These are phyloP conservation scores for Metschnikowia henanensis DNA, from an alignment of 805 yeast species.

Conservation along the genomic window DNA sequence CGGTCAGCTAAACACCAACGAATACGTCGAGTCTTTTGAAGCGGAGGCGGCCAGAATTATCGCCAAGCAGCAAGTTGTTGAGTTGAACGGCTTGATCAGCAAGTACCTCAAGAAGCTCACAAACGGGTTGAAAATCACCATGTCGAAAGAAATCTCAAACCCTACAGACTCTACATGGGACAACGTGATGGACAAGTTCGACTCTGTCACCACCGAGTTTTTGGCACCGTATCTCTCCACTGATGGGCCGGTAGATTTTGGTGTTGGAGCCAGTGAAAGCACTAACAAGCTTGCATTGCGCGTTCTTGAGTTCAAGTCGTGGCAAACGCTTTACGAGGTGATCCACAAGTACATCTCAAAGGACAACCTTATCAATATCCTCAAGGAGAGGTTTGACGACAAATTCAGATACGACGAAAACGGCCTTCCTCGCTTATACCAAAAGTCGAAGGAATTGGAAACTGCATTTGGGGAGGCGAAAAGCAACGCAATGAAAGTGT, in stretches of 20 bases:
- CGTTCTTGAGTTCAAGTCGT: constrained; percentile 54
- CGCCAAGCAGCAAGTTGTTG: constrained; percentile 33
- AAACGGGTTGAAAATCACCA: constrained; percentile 48
- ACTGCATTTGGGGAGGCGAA: constrained; percentile 59
- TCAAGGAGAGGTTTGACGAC: constrained; percentile 82
- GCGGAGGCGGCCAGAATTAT: constrained; percentile 28
- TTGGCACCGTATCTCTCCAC: constrained; percentile 12
- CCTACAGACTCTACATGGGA: constrained; percentile 43
- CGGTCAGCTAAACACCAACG: constrained; percentile 28
- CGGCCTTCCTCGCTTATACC: constrained; percentile 83
- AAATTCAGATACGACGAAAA: constrained; percentile 78
- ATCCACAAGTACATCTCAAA: constrained; percentile 63
- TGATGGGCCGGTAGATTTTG: constrained; percentile 52
- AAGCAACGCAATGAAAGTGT: constrained; percentile 50
- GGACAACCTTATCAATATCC: constrained; percentile 61
- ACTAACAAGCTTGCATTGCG: constrained; percentile 41
- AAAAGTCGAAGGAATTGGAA: constrained; percentile 71
- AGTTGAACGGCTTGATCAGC: constrained; percentile 31
- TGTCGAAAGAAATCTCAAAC: constrained; percentile 46
- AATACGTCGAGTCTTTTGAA: constrained; percentile 17
- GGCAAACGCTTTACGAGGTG: constrained; percentile 62
- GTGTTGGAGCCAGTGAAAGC: constrained; percentile 54
- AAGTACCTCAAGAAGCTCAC: constrained; percentile 49
- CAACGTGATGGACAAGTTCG: constrained; percentile 19
- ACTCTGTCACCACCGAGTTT: constrained; percentile 52